phyloP scores from a whole-genome alignment of 1,284 basidiomycete genomes.

The Mycena sp. region DNA sequence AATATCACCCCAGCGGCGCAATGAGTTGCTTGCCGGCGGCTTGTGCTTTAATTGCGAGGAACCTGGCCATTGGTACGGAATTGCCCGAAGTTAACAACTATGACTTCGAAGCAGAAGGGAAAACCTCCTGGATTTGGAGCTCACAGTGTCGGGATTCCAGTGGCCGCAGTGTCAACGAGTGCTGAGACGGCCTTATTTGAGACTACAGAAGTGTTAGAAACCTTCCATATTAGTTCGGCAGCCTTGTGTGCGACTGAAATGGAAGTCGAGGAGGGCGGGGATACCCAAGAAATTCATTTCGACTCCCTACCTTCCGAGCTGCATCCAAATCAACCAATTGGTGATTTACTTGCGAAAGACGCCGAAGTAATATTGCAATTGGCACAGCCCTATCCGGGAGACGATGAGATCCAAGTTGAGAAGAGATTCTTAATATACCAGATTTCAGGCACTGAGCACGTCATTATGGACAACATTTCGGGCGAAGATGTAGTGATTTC shows the following conservation, averaged over 20 bases:
- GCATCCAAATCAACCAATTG: not conserved
- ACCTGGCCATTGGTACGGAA: not conserved
- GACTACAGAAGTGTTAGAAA: not conserved
- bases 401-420: not conserved
- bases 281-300: not conserved
- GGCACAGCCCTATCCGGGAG: not conserved
- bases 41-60: slow-evolving; percentile 2
- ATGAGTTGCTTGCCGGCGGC: not conserved
- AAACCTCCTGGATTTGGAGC: slow-evolving; percentile 1
- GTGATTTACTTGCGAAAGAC: not conserved
- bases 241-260: not conserved
- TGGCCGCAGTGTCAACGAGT: too few relatives aligned
- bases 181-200: not conserved
- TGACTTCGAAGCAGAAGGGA: not conserved
- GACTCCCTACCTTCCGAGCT: not conserved
- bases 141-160: not conserved
- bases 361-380: not conserved
- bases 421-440: not conserved
- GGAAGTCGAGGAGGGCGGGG: not conserved
- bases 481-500: not conserved
- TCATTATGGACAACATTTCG: not conserved
- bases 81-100: not conserved
- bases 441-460: not conserved
- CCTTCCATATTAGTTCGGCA: not conserved
- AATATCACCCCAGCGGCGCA: not conserved